Conservation (phyloP, 2,329 filamentous ascomycete species). For the Penicillium brasilianum region DNA sequence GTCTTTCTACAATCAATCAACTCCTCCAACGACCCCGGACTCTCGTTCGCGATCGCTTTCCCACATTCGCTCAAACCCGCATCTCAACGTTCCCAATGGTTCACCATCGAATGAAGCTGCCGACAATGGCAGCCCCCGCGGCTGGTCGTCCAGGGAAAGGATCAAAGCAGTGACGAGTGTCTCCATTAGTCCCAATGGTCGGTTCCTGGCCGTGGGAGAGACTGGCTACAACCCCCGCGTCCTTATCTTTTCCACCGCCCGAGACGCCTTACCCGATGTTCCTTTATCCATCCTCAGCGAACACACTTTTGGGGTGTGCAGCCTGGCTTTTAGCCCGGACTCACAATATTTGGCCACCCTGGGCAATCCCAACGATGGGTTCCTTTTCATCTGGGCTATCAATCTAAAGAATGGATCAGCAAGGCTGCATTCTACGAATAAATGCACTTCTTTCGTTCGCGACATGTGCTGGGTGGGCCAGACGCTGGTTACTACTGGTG, state of each 20-base stretch:
- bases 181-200: constrained; percentile 83
- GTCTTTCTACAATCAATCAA: constrained; percentile 61
- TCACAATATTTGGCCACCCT: constrained; percentile 86
- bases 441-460: constrained; percentile 85
- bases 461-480: constrained; percentile 91
- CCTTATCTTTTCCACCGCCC: constrained; percentile 79
- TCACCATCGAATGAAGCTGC: constrained; percentile 57
- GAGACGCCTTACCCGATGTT: constrained; percentile 77
- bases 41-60: constrained; percentile 64
- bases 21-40: constrained; percentile 61
- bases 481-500: constrained; percentile 81
- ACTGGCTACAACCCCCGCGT: constrained; percentile 93
- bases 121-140: constrained; percentile 69
- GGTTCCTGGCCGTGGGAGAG: constrained; percentile 89
- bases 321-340: constrained; percentile 87
- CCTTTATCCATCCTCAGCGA: constrained; percentile 87
- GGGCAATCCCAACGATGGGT: constrained; percentile 88
- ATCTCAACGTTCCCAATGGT: constrained; percentile 48
- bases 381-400: constrained; percentile 87
- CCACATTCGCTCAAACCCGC: constrained; percentile 55
- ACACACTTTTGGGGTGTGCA: constrained; percentile 86
- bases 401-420: constrained; percentile 81
- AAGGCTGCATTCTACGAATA: constrained; percentile 82
- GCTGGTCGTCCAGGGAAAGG: constrained; percentile 86
- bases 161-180: constrained; percentile 95